A percentile compares a stretch with the other conserved stretches of the same genome.
Evolutionary conservation across 768 basidiomycete genomes (phyloP).

Genomic region (Amanita phalloides): DNA sequence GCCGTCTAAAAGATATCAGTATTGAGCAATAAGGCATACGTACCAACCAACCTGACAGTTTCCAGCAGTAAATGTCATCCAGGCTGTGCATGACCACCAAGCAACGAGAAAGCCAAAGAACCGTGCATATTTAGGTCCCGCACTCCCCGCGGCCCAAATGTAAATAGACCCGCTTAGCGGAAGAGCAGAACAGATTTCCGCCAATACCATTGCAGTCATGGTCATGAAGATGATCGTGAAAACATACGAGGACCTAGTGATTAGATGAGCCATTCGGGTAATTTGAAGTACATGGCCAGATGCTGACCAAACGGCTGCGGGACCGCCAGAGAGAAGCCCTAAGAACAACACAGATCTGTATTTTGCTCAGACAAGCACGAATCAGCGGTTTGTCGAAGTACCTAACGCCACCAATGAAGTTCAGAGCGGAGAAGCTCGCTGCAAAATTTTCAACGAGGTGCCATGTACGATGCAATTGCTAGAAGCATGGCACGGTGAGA

Average conservation of each 20-base stretch:
- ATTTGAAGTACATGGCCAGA: slow-evolving; percentile 7
- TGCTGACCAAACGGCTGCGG: slow-evolving; percentile 70
- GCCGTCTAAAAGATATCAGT: slow-evolving; percentile 42
- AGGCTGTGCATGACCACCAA: slow-evolving; percentile 92
- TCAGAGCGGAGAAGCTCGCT: slow-evolving; percentile 81
- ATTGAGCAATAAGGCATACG: neutral
- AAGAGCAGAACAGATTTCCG: slow-evolving; percentile 85
- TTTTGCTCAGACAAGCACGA: neutral
- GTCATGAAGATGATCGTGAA: slow-evolving; percentile 80
- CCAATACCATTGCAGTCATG: slow-evolving; percentile 78
- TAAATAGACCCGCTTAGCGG: slow-evolving; percentile 88
- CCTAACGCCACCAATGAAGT: slow-evolving; percentile 86
- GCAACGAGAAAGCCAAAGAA: slow-evolving; percentile 87
- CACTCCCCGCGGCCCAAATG: slow-evolving; percentile 90
- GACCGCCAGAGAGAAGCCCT: slow-evolving; percentile 77
- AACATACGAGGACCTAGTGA: slow-evolving; percentile 68
- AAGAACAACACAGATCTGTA: slow-evolving; percentile 67
- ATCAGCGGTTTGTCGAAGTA: slow-evolving; percentile 16
- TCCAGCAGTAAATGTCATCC: slow-evolving; percentile 88
- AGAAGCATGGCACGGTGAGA: neutral
- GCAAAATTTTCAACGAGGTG: slow-evolving; percentile 76
- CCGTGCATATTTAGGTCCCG: slow-evolving; percentile 76
- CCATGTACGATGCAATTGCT: slow-evolving; percentile 88
- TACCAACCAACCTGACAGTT: slow-evolving; percentile 62
- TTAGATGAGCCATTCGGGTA: neutral